Conservation (phyloP, 805 yeast species). For the Metschnikowia cubensis region DNA sequence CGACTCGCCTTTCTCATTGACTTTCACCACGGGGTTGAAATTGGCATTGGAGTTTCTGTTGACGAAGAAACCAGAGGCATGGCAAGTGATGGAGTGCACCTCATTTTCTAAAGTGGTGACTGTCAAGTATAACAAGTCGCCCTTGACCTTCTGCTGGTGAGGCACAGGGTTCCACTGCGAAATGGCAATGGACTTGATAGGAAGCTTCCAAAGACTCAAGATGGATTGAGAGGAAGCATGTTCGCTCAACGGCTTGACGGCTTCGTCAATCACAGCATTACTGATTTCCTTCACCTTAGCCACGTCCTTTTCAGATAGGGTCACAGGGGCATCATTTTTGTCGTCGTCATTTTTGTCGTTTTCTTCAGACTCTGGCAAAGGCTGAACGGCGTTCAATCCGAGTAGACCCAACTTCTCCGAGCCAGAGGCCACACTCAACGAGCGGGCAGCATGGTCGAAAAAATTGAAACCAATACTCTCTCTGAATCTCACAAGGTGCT, state of each 20-base stretch:
- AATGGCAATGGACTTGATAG: slow-evolving; percentile 53
- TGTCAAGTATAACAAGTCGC: slow-evolving; percentile 76
- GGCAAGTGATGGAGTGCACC: slow-evolving; percentile 71
- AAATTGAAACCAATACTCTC: slow-evolving; percentile 53
- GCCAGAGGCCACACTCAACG: slow-evolving; percentile 46
- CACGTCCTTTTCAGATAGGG: slow-evolving; percentile 29
- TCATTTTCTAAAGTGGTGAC: slow-evolving; percentile 80
- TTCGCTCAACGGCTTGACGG: slow-evolving; percentile 1
- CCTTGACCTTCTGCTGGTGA: slow-evolving; percentile 53
- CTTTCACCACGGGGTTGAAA: slow-evolving; percentile 62
- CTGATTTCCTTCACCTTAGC: slow-evolving; percentile 14
- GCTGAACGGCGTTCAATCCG: slow-evolving; percentile 32
- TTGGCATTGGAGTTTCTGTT: slow-evolving; percentile 61
- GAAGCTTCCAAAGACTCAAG: slow-evolving; percentile 33
- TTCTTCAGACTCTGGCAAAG: slow-evolving; percentile 4
- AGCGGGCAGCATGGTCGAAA: slow-evolving; percentile 40
- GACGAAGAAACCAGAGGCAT: slow-evolving; percentile 73
- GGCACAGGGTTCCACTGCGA: slow-evolving; percentile 90
- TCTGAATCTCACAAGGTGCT: slow-evolving; percentile 61
- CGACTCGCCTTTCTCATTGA: slow-evolving; percentile 33
- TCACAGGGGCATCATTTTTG: slow-evolving; percentile 8
- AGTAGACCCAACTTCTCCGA: slow-evolving; percentile 44
- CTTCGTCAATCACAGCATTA: slow-evolving; percentile 6
- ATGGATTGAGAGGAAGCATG: slow-evolving; percentile 28
- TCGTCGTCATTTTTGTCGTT: slow-evolving; percentile 10